phyloP scores from a whole-genome alignment of 495 filamentous ascomycete species.

The Aspergillus carlsbadensis region DNA sequence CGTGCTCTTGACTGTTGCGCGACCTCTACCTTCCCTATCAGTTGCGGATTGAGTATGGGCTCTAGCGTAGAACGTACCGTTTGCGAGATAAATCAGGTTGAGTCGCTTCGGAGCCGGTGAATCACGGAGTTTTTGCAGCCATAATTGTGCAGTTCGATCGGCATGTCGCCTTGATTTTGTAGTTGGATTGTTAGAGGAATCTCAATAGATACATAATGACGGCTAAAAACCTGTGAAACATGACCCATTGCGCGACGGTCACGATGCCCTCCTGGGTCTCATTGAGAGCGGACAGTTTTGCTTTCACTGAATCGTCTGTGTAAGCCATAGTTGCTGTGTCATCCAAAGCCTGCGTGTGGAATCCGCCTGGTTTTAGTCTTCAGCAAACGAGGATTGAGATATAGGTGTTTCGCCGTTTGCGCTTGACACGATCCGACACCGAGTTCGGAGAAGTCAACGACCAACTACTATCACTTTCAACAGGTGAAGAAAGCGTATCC shows the following conservation, averaged over 20 bases:
- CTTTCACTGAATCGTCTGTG: slow-evolving; percentile 86
- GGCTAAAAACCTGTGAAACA: slow-evolving; percentile 88
- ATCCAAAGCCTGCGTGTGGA: neutral
- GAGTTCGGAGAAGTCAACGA: neutral
- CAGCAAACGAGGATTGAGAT: neutral
- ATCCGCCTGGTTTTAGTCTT: neutral
- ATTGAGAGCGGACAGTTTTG: slow-evolving; percentile 92
- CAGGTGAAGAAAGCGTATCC: neutral
- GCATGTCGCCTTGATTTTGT: slow-evolving; percentile 70
- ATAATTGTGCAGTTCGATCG: slow-evolving; percentile 80
- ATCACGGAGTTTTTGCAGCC: slow-evolving; percentile 86
- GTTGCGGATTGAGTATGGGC: slow-evolving; percentile 2
- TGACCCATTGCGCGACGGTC: slow-evolving; percentile 95
- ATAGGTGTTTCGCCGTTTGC: neutral
- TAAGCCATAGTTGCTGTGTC: slow-evolving; percentile 69
- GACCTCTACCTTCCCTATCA: slow-evolving; percentile 64
- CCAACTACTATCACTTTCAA: neutral
- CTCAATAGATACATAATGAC: slow-evolving; percentile 4
- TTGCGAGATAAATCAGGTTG: slow-evolving; percentile 92
- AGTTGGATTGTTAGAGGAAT: slow-evolving; percentile 20
- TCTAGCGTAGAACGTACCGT: slow-evolving; percentile 58
- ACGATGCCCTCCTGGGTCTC: slow-evolving; percentile 96
- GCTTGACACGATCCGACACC: neutral
- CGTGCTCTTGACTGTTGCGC: slow-evolving; percentile 91
- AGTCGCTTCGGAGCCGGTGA: slow-evolving; percentile 78